Percentiles rank a stretch among this genome's conserved stretches.
phyloP scores from a whole-genome alignment of 192 early-diverging fungal species.

The Diversispora eburnea region DNA sequence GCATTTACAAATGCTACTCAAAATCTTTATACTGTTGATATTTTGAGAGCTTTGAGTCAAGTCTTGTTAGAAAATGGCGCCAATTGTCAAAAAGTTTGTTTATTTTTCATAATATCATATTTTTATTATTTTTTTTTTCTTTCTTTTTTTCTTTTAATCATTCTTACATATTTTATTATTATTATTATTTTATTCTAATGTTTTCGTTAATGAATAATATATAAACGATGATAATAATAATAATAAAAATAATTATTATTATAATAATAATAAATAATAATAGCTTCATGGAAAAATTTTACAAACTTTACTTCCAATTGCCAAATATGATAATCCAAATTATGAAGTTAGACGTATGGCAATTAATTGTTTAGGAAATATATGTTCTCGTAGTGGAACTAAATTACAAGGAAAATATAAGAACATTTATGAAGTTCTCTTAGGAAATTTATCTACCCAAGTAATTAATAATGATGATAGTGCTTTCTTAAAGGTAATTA shows the following conservation, averaged over 20 bases:
- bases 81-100: conserved; percentile 38
- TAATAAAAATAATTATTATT: too few relatives aligned
- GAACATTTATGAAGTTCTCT: conserved; percentile 47
- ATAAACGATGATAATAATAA: too few relatives aligned
- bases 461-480: neutral
- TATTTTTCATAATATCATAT: too few relatives aligned
- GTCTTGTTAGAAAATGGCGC: conserved; percentile 48
- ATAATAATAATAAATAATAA: neutral
- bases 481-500: conserved; percentile 14
- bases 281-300: conserved; percentile 35
- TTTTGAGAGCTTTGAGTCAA: conserved; percentile 50
- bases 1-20: conserved; percentile 13
- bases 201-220: too few relatives aligned
- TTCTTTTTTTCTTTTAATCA: neutral
- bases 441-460: conserved; percentile 40
- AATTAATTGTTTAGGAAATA: conserved; percentile 64
- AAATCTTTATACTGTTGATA: conserved; percentile 33
- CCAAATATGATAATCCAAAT: conserved; percentile 26
- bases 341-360: conserved; percentile 58
- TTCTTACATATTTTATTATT: neutral
- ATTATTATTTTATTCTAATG: neutral
- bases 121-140: neutral
- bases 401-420: conserved; percentile 46
- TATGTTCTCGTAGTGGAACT: conserved; percentile 55
- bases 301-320: conserved; percentile 29